A percentile compares a stretch with the other conserved stretches of the same genome.
Evolutionary conservation across 352 stramenopile genomes (phyloP).

Genomic region (Phytopythium delawarense): DNA sequence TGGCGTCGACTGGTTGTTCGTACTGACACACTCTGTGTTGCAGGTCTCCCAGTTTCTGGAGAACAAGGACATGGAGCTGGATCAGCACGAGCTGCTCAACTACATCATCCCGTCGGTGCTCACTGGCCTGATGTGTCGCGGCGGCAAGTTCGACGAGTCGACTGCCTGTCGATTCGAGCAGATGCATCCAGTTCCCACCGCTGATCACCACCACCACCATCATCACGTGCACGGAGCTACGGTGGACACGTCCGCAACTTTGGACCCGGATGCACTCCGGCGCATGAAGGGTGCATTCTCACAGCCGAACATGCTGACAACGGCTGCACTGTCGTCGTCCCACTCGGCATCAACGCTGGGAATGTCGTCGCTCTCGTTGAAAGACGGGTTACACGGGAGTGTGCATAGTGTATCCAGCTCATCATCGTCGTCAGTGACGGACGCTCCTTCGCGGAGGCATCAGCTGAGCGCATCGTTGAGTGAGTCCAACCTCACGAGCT

Average conservation of each 20-base stretch:
- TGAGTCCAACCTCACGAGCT: conserved; percentile 32
- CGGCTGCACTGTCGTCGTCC: neutral
- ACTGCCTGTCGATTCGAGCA: neutral
- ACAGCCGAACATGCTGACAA: conserved; percentile 23
- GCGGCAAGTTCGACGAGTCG: conserved; percentile 24
- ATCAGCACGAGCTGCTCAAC: conserved; percentile 74
- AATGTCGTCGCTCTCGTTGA: conserved; percentile 1
- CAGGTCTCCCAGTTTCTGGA: conserved; percentile 77
- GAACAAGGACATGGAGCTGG: conserved; percentile 80
- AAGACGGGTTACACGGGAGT: neutral
- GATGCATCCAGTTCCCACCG: neutral
- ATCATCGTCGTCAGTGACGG: neutral
- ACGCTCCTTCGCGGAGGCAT: conserved; percentile 1
- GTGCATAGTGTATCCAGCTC: neutral
- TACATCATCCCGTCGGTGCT: conserved; percentile 82
- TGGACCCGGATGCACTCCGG: conserved; percentile 6
- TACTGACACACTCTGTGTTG: neutral
- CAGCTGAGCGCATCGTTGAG: conserved; percentile 21
- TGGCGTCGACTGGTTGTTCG: neutral
- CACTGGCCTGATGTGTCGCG: conserved; percentile 43
- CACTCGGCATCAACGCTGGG: conserved; percentile 9
- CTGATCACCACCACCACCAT: conserved; percentile 18
- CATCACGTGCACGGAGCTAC: conserved; percentile 17
- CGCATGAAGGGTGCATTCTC: conserved; percentile 24
- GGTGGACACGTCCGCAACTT: neutral